Evolutionary conservation across 371 early-diverging fungal species (phyloP).

Genomic region (Saksenaea oblongispora): DNA sequence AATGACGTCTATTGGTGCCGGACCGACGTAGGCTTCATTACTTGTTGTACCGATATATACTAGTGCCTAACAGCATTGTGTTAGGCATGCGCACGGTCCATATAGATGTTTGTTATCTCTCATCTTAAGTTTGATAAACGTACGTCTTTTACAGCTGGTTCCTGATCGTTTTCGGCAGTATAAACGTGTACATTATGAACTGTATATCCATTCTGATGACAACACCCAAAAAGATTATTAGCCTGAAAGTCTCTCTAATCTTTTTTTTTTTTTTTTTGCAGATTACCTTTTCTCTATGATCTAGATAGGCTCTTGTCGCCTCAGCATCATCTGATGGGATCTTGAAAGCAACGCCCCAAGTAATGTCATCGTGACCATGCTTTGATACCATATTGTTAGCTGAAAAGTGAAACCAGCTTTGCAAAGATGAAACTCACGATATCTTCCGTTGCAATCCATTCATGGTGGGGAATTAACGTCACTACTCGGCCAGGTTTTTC

Average conservation of each 20-base stretch:
- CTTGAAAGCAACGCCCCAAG: slow-evolving; percentile 90
- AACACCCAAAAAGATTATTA: neutral
- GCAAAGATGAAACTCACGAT: slow-evolving; percentile 20
- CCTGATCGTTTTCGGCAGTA: slow-evolving; percentile 40
- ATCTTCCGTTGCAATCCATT: slow-evolving; percentile 56
- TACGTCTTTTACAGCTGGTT: slow-evolving; percentile 57
- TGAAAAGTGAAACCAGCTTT: neutral
- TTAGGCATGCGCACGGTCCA: neutral
- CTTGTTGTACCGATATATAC: slow-evolving; percentile 83
- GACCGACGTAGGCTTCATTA: slow-evolving; percentile 85
- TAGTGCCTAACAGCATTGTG: slow-evolving; percentile 52
- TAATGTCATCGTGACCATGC: slow-evolving; percentile 65
- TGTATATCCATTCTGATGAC: slow-evolving; percentile 70
- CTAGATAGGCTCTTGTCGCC: slow-evolving; percentile 21
- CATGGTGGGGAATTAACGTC: slow-evolving; percentile 76
- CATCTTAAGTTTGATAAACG: neutral
- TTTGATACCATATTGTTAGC: slow-evolving; percentile 6
- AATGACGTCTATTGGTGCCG: slow-evolving; percentile 66
- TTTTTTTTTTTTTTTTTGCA: too few species aligned
- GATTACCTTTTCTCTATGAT: slow-evolving; percentile 75
- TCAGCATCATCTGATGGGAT: slow-evolving; percentile 33
- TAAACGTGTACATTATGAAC: slow-evolving; percentile 72
- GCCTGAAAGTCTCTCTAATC: neutral
- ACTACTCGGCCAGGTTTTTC: slow-evolving; percentile 88
- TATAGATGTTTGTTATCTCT: neutral